Evolutionary conservation across 805 yeast genomes (phyloP).

Genomic region (Candida dendrica): DNA sequence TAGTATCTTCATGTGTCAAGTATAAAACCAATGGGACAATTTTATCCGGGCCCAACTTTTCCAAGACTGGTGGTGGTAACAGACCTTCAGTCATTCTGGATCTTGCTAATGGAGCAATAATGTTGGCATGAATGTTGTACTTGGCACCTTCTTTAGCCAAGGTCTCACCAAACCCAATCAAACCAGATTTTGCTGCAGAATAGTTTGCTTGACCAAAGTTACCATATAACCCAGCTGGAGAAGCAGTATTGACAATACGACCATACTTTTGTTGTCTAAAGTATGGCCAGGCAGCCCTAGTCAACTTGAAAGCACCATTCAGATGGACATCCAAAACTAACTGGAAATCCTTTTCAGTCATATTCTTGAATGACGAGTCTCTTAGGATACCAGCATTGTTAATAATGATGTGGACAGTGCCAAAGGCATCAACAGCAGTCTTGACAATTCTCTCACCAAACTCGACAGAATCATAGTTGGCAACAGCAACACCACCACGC

Average conservation of each 20-base stretch:
- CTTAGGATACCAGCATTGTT: constrained; percentile 95
- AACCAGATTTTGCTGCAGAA: constrained; percentile 85
- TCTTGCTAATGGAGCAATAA: constrained; percentile 91
- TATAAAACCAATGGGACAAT: constrained; percentile 87
- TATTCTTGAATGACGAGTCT: constrained; percentile 80
- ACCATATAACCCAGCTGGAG: constrained; percentile 96
- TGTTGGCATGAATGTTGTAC: constrained; percentile 76
- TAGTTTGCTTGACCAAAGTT: constrained; percentile 96
- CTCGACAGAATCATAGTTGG: constrained; percentile 87
- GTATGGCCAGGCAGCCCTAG: constrained; percentile 89
- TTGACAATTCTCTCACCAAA: constrained; percentile 80
- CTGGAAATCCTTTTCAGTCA: constrained; percentile 74
- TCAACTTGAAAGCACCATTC: constrained; percentile 79
- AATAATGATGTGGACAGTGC: constrained; percentile 80
- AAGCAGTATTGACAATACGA: constrained; percentile 85
- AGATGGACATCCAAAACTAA: constrained; percentile 82
- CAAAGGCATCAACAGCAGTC: constrained; percentile 81
- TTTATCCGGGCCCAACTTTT: constrained; percentile 76
- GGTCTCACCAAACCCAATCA: constrained; percentile 89
- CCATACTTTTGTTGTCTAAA: constrained; percentile 82
- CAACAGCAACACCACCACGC: constrained; percentile 81
- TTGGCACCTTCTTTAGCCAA: constrained; percentile 89
- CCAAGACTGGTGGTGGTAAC: constrained; percentile 78
- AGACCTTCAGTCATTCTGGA: constrained; percentile 93
- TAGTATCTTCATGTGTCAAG: constrained; percentile 58